phyloP scores from a whole-genome alignment of 441 rosid genomes.

The Jatropha podagrica region DNA sequence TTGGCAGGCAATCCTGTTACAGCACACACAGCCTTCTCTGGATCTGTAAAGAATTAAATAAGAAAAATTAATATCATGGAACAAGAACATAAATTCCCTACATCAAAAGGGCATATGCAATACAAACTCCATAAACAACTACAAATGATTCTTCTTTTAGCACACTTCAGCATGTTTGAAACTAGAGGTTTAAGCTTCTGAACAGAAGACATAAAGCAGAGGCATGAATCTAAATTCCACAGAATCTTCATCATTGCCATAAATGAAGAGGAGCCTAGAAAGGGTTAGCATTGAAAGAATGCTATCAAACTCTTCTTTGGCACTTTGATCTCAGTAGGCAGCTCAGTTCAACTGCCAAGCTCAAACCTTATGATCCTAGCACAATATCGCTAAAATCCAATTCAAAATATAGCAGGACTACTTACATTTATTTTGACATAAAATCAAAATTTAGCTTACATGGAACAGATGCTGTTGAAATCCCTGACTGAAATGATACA shows the following conservation, averaged over 20 bases:
- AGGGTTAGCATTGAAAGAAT: neutral
- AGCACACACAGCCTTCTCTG: slow-evolving; percentile 74
- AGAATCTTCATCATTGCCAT: neutral
- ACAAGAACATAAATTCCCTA: slow-evolving; percentile 1
- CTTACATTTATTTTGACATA: neutral
- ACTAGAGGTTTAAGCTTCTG: neutral
- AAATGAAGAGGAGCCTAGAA: neutral
- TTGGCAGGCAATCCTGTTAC: slow-evolving; percentile 96
- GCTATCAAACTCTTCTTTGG: neutral
- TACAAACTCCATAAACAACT: neutral
- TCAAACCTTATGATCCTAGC: neutral
- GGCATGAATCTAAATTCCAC: neutral
- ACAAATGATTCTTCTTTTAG: neutral
- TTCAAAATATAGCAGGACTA: neutral
- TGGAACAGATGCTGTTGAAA: slow-evolving; percentile 50
- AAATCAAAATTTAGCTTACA: slow-evolving; percentile 47
- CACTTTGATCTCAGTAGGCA: neutral
- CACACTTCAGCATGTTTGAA: neutral
- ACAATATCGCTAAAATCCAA: neutral
- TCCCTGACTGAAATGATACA: slow-evolving; percentile 65
- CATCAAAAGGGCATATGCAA: neutral
- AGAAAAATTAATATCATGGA: slow-evolving; percentile 19
- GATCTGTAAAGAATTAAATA: slow-evolving; percentile 51
- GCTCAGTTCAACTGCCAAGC: slow-evolving; percentile 7
- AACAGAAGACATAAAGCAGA: neutral